These are phyloP conservation scores for Medicago lupulina DNA, from an alignment of 306 rosid genomes.

Conservation along the genomic window DNA sequence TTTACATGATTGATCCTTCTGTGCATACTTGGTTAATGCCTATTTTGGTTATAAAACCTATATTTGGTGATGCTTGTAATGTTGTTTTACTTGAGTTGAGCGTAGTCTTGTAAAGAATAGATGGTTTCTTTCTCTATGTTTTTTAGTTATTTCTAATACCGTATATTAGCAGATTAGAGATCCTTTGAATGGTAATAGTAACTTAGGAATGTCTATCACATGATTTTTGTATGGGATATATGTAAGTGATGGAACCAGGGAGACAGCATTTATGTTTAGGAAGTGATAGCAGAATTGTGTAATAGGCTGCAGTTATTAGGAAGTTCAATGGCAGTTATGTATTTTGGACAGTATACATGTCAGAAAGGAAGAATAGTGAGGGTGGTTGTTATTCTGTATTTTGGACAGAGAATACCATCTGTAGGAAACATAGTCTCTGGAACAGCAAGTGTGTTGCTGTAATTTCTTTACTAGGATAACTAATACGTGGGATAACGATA, in stretches of 20 bases:
- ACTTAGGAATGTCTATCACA: not conserved
- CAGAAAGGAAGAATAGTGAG: no score
- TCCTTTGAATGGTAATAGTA: conserved; percentile 14
- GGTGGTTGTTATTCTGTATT: no score
- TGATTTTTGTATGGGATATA: not conserved
- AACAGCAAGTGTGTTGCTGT: no score
- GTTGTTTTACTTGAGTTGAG: not conserved
- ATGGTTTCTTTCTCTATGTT: conserved; percentile 1
- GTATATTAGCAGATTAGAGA: not conserved
- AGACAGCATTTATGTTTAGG: not conserved
- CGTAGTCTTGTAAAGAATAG: not conserved
- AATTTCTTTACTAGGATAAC: no score
- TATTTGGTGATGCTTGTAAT: not conserved
- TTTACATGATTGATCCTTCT: not conserved
- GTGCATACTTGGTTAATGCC: not conserved
- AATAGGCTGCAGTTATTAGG: no score
- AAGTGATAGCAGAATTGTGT: no score
- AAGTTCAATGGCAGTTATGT: no score
- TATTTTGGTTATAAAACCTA: not conserved
- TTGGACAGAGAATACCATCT: no score
- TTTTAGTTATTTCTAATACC: not conserved
- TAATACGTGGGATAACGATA: no score
- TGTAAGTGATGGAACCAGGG: not conserved
- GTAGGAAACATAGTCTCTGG: no score
- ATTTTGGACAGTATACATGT: no score